A percentile compares a stretch with the other conserved stretches of the same genome.
These are phyloP conservation scores for Paraphaeosphaeria minitans DNA, from an alignment of 2,329 filamentous ascomycete genomes.

Conservation along the genomic window DNA sequence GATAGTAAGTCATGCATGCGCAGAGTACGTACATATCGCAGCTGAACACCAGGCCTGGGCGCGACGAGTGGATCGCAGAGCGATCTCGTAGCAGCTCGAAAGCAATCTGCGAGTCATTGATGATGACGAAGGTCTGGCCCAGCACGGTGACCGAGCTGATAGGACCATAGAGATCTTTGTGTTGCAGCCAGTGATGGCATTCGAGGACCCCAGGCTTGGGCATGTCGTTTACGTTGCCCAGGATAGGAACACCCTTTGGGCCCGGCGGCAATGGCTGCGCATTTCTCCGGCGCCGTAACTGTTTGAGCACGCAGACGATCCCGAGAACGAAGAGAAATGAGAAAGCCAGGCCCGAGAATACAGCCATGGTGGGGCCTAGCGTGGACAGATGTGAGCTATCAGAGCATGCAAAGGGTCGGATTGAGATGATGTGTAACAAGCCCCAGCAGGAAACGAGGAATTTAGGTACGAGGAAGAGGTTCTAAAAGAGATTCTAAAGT, in stretches of 20 bases:
- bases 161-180: constrained; percentile 46
- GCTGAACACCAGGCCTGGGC: constrained; percentile 31
- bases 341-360: not conserved
- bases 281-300: not conserved
- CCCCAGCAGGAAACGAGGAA: too few relatives aligned
- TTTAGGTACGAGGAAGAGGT: too few relatives aligned
- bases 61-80: constrained; percentile 23
- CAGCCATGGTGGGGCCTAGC: not conserved
- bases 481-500: not conserved
- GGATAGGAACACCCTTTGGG: constrained; percentile 53
- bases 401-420: not conserved
- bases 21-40: constrained; percentile 30
- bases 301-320: not conserved
- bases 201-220: constrained; percentile 49
- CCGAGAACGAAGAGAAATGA: not conserved
- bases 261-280: constrained; percentile 54
- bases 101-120: constrained; percentile 34
- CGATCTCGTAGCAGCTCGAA: constrained; percentile 30
- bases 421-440: not conserved
- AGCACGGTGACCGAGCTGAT: constrained; percentile 37
- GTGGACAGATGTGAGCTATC: not conserved
- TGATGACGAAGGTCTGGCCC: constrained; percentile 34
- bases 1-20: too few relatives aligned
- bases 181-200: constrained; percentile 52
- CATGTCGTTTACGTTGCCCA: constrained; percentile 59